Evolutionary conservation across 495 filamentous ascomycete species (phyloP).

Genomic region (Aspergillus asperescens): DNA sequence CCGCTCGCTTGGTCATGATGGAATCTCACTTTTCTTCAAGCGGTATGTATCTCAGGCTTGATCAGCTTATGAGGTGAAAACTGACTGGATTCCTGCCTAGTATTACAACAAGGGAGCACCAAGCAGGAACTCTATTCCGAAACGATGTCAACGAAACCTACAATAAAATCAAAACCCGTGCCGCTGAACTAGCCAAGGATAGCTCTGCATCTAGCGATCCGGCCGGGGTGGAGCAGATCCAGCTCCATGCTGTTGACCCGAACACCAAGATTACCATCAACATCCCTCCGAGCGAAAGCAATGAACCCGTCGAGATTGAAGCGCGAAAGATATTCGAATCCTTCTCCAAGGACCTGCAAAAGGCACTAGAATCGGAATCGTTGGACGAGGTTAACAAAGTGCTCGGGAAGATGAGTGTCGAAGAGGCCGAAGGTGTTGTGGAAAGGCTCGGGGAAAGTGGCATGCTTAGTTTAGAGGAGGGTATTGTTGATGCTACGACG

Average conservation of each 20-base stretch:
- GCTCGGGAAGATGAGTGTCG: slow-evolving; percentile 85
- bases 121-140: slow-evolving; percentile 84
- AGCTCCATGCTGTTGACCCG: slow-evolving; percentile 92
- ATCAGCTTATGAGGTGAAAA: background rate
- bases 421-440: slow-evolving; percentile 88
- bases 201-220: slow-evolving; percentile 60
- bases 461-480: slow-evolving; percentile 85
- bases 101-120: slow-evolving; percentile 85
- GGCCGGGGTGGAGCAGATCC: slow-evolving; percentile 89
- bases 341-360: slow-evolving; percentile 74
- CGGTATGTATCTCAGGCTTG: slow-evolving; percentile 38
- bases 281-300: slow-evolving; percentile 57
- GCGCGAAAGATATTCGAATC: slow-evolving; percentile 74
- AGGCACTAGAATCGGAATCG: slow-evolving; percentile 75
- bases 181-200: slow-evolving; percentile 67
- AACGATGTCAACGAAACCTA: slow-evolving; percentile 91
- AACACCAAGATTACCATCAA: slow-evolving; percentile 88
- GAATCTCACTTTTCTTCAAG: slow-evolving; percentile 91
- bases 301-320: slow-evolving; percentile 58
- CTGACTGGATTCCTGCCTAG: slow-evolving; percentile 32
- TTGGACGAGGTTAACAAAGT: slow-evolving; percentile 96
- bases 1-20: slow-evolving; percentile 78
- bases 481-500: slow-evolving; percentile 93
- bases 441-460: slow-evolving; percentile 78
- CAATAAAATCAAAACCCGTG: slow-evolving; percentile 67